These are phyloP conservation scores for Globisporangium camurandrum DNA, from an alignment of 352 stramenopile species.

Conservation along the genomic window DNA sequence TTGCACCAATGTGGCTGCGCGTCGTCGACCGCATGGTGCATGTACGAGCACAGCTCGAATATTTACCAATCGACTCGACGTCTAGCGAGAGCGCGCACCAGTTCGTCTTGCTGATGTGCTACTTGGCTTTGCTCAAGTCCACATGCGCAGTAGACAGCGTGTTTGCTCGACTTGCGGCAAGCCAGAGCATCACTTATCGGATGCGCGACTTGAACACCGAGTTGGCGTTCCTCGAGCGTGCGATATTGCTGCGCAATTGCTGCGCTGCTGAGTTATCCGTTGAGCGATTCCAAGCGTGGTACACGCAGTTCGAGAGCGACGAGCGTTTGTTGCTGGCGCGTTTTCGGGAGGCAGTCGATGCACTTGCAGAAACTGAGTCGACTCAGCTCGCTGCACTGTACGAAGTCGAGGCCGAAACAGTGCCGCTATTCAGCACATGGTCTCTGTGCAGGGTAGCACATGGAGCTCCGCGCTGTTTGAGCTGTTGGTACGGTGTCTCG, in stretches of 20 bases:
- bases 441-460: not conserved
- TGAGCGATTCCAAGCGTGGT: not conserved
- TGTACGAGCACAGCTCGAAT: not conserved
- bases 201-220: conserved; percentile 5
- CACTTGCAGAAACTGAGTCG: not conserved
- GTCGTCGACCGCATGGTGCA: not conserved
- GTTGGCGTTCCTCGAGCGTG: conserved; percentile 1
- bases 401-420: not conserved
- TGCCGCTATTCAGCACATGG: conserved; percentile 1
- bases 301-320: not conserved
- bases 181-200: not conserved
- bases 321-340: not conserved
- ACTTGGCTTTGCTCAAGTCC: not conserved
- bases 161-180: conserved; percentile 1
- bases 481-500: not conserved
- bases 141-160: not conserved
- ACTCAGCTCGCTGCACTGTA: not conserved
- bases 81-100: not conserved
- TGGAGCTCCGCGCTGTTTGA: conserved; percentile 1
- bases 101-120: conserved; percentile 1
- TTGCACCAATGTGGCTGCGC: not conserved
- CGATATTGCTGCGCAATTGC: not conserved
- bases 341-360: not conserved
- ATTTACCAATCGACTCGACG: not conserved
- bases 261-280: too few relatives aligned